A percentile compares a stretch with the other conserved stretches of the same genome.
These are phyloP conservation scores for Litsea cubeba DNA, from an alignment of 164 flowering plant genomes.

Conservation along the genomic window DNA sequence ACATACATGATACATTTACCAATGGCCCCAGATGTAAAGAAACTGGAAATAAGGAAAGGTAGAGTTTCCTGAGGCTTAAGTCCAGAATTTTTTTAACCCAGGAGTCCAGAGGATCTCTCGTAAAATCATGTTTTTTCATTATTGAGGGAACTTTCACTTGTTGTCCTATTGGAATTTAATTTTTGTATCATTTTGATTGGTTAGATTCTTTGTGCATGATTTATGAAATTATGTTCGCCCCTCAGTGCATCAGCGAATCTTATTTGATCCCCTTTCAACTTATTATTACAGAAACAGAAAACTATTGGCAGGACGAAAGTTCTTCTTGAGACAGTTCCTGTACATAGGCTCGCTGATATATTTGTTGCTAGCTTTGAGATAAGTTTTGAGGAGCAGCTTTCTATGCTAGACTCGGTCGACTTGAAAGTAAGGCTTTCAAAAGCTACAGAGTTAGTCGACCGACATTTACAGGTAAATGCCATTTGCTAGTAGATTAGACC, in stretches of 20 bases:
- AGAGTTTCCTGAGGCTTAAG: not conserved
- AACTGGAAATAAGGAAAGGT: not conserved
- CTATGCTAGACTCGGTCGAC: constrained; percentile 96
- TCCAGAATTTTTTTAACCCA: not conserved
- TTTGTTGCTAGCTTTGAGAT: constrained; percentile 99
- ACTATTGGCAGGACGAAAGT: constrained; percentile 89
- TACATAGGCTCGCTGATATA: constrained; percentile 93
- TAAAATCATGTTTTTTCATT: no score
- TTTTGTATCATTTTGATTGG: not conserved
- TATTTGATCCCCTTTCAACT: not conserved
- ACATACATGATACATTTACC: no score
- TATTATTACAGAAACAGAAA: constrained; percentile 71
- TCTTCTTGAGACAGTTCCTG: constrained; percentile 91
- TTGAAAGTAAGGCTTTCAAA: constrained; percentile 86
- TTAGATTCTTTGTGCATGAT: not conserved
- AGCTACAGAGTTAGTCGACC: constrained; percentile 95
- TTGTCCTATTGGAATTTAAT: not conserved
- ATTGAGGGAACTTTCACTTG: no score
- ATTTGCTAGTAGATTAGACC: no score
- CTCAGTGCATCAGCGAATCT: not conserved
- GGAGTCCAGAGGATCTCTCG: not conserved
- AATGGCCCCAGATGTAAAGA: not conserved
- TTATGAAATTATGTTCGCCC: not conserved
- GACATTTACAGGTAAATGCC: constrained; percentile 82
- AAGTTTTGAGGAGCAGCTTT: constrained; percentile 95